Evolutionary conservation across 768 basidiomycete species (phyloP), one percentile per base, ranked within the genome.

Genomic region (Fomitopsis serialis): DNA sequence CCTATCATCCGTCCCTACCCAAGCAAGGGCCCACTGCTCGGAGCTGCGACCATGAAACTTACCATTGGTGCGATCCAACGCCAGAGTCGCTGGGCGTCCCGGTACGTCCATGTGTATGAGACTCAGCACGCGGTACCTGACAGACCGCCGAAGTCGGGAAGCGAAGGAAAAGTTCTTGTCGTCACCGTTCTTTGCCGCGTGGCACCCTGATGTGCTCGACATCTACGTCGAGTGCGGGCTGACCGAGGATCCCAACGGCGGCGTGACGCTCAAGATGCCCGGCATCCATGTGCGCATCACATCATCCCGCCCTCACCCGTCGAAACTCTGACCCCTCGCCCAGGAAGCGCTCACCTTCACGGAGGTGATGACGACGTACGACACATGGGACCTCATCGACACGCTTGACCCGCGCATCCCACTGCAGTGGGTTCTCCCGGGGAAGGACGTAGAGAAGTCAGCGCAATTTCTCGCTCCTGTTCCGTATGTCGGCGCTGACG

Each of bases 121-220:
- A 9, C 25, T 47, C 15, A 4, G 37, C 12, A 27, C 13, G 6
- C 10, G 37, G 17, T 11, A 4, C 17, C 21, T 29, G 34, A 49
- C 27, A 43, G 2, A 4, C 21, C 42, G 6, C 25, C 22, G 12
- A 57, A 87, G 89, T 42, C 78, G 83, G 37, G 86, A 85, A 54
- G 91, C 88, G 1, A 61, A 75, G 5, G 62, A 58, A 9, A 58
- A 67, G 7, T 78, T 91, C 61, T 56, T 63, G 48, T 67, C 72
- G 49, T 78, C 72, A 27, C 77, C 84, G 0, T 92, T 92, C 75
- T 94, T 92, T 66, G 58, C 62, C 2, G 68, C 74, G 1, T 92
- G 90, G 91, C 75, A 91, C 62, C 79, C 81, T 0, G 76, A 73
- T 0, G 81, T 79, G 3, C 72, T 92, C 24, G 68, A 73, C 36